These are phyloP conservation scores for Medicago ruthenica DNA, from an alignment of 306 rosid genomes.

Conservation along the genomic window DNA sequence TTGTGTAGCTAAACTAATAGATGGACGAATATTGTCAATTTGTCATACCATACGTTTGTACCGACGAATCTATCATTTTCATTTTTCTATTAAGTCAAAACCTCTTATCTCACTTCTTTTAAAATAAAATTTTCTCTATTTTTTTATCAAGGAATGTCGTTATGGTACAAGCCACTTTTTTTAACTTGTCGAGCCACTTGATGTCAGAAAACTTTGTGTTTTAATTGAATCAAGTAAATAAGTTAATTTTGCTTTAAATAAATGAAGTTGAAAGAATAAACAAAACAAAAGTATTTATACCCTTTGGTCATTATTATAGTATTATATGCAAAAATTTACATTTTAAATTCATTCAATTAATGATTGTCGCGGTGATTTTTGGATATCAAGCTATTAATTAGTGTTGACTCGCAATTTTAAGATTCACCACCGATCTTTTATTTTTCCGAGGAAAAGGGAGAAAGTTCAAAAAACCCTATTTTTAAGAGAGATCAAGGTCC, in stretches of 20 bases:
- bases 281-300: not conserved
- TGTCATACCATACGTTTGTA: not conserved
- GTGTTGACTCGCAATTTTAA: too few relatives aligned
- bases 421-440: too few relatives aligned
- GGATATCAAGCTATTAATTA: too few relatives aligned
- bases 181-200: slow-evolving; percentile 14
- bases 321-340: too few relatives aligned
- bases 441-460: too few relatives aligned
- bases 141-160: slow-evolving; percentile 2
- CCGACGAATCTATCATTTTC: not conserved
- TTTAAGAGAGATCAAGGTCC: too few relatives aligned
- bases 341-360: too few relatives aligned
- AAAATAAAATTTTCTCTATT: not conserved
- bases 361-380: too few relatives aligned
- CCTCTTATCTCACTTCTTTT: slow-evolving; percentile 5
- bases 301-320: too few relatives aligned
- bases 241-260: not conserved
- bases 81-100: slow-evolving; percentile 38
- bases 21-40: not conserved
- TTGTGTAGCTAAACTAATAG: not conserved
- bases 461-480: too few relatives aligned
- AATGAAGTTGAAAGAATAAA: not conserved
- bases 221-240: not conserved
- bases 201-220: not conserved
- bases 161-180: slow-evolving; percentile 17